Evolutionary conservation across 257 asterid genomes (phyloP), one percentile per base, ranked within the genome.

Genomic region (Sherardia arvensis): DNA sequence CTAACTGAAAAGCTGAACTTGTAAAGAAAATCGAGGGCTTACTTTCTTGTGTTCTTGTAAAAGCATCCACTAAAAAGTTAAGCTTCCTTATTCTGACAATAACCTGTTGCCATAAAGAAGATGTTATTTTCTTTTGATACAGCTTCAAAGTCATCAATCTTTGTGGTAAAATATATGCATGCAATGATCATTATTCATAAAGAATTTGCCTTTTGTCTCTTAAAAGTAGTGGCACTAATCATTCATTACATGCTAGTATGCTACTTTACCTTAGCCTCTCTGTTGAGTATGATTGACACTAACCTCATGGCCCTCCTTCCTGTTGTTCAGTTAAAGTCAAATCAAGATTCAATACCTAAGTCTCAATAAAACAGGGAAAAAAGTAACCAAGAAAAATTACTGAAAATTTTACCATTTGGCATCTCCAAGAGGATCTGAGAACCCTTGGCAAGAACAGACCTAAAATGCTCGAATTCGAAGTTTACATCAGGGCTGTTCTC

Each of bases 11-110:
- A 21, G 36, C 22, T 36, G 5, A 30, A 62, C 65, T 25, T 28
- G 29, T 59, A 28, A 65, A 61, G 55, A 64, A 18, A n/a, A 47
- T 25, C 22, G 26, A 68, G 71, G 59, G 71, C 93, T 20, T 83
- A 87, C 98, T 75, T 80, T 87, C 91, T 26, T 74, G 82, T 72
- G 82, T 83, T 68, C 93, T 81, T 69, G 88, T 62, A 54, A 91
- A 78, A 33, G 89, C 66, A 30, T 86, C 83, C 60, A 91, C 83
- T 60, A 91, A 78, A 73, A 77, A 63, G 69, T 79, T 85, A 53
- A 73, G 83, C 70, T 86, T 91, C 83, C 81, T 86, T 77, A 78
- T 76, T 74, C 79, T 85, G 71, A 91, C 82, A 76, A 87, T 74
- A 43, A 84, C 95, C 96, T 91, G 82, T 48, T 66, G 65, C 27